Evolutionary conservation across 2,329 filamentous ascomycete genomes (phyloP).

Genomic region (Tolypocladium ophioglossoides): DNA sequence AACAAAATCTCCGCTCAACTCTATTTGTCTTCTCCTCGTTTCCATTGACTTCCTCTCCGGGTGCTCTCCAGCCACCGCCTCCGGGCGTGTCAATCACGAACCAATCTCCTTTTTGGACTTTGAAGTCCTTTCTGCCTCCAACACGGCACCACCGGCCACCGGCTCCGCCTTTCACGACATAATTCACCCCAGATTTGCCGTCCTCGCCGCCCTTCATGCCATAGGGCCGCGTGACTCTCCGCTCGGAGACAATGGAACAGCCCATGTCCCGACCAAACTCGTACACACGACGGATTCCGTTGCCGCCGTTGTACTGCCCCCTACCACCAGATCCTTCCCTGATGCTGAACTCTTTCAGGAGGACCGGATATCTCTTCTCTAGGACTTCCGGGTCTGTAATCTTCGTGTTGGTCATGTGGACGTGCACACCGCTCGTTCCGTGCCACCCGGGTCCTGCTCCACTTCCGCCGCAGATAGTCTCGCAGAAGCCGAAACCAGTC

Average conservation of each 20-base stretch:
- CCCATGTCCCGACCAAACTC: slow-evolving; percentile 71
- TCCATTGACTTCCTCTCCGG: no score
- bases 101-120: slow-evolving; percentile 46
- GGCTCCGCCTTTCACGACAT: slow-evolving; percentile 10
- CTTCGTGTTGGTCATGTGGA: slow-evolving; percentile 77
- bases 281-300: slow-evolving; percentile 69
- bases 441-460: slow-evolving; percentile 66
- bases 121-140: no score
- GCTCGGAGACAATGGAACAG: slow-evolving; percentile 67
- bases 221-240: slow-evolving; percentile 63
- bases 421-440: slow-evolving; percentile 67
- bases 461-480: slow-evolving; percentile 70
- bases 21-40: no score
- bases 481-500: slow-evolving; percentile 74
- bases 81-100: slow-evolving; percentile 72
- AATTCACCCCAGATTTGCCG: slow-evolving; percentile 46
- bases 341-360: slow-evolving; percentile 60
- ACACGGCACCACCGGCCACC: no score
- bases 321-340: slow-evolving; percentile 42
- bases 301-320: slow-evolving; percentile 58
- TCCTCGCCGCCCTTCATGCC: slow-evolving; percentile 65
- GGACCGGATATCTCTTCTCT: slow-evolving; percentile 57
- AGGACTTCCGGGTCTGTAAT: slow-evolving; percentile 76
- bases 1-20: no score
- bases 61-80: slow-evolving; percentile 62